phyloP scores from a whole-genome alignment of 1,139 yeast genomes.

The Kodamaea ohmeri region DNA sequence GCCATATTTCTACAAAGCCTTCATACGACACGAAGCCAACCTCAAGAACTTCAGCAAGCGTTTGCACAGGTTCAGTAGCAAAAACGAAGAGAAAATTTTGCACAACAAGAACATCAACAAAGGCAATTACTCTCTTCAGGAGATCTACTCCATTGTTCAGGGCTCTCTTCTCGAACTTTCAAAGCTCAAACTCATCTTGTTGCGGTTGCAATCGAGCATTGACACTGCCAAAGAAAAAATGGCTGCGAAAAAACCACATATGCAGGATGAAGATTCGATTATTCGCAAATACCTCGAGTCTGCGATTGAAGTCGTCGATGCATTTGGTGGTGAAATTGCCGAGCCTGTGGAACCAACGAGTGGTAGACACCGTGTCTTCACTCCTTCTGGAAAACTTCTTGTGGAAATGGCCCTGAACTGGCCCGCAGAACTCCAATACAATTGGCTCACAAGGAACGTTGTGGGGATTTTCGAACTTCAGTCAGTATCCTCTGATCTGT shows the following conservation, averaged over 20 bases:
- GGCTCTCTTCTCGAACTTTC: conserved; percentile 68
- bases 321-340: conserved; percentile 56
- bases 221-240: conserved; percentile 12
- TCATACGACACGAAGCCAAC: conserved; percentile 89
- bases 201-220: conserved; percentile 44
- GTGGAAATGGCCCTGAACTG: conserved; percentile 81
- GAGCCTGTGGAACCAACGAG: conserved; percentile 33
- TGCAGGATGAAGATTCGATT: conserved; percentile 14
- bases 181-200: conserved; percentile 63
- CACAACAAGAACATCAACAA: conserved; percentile 32
- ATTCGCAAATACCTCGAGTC: conserved; percentile 47
- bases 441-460: conserved; percentile 83
- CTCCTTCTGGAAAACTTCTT: conserved; percentile 86
- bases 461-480: conserved; percentile 71
- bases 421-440: conserved; percentile 85
- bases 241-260: conserved; percentile 19
- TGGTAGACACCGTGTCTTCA: conserved; percentile 59
- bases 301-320: conserved; percentile 67
- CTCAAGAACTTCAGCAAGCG: conserved; percentile 30
- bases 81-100: conserved; percentile 47
- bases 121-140: conserved; percentile 48
- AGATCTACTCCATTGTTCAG: conserved; percentile 66
- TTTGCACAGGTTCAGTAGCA: conserved; percentile 46
- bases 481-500: conserved; percentile 30
- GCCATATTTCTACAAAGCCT: conserved; percentile 89